Base-by-base conservation (phyloP, 148 eudicot genomes). In the Rhododendron williamsianum region DNA sequence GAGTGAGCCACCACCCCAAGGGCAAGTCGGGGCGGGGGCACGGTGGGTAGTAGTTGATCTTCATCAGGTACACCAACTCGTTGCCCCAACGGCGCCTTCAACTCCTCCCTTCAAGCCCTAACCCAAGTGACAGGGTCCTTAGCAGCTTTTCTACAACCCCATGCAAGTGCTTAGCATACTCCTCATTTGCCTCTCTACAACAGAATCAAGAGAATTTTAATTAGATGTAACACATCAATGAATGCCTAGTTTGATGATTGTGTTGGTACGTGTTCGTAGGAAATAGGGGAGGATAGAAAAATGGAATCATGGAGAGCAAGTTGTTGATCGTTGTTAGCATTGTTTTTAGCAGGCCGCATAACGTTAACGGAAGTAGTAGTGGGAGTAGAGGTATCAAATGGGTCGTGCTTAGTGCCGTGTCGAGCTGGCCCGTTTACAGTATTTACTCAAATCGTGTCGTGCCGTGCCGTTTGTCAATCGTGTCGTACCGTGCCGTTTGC, bases 21-120 rank as follows among this genome's bases (percentile, higher is more conserved):
- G 48, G 92, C 93, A 91, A 81, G 78, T 92, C 93, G 6, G 94
- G 94, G 13, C 91, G 89, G 10, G 94, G 93, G 51, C 94, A 92
- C 0, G 92, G 90, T 8, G 94, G 93, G 58, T 91, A 92, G 86
- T 90, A 89, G 77, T 92, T 92, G 27, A 92, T 91, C 85, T 92
- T 92, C 84, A 92, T 9, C 76, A 90, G 43, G 81, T 87, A 89
- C 77, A 81, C 91, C 51, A 92, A 56, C 0, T 84, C 82, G 10
- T 90, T 92, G 33, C 91, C 93, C 94, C 93, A 3, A 73, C 43
- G 0, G 83, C 25, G 80, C 81, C 76, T 85, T 91, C n/a, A 92
- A 35, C 56, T 81, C 92, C 9, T 45, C 21, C 76, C 85, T 82
- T 89, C 84, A 9, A 92, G 89, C 65, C 90, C 92, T 15, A 92